A percentile compares a stretch with the other conserved stretches of the same genome.
phyloP scores from a whole-genome alignment of 2,329 filamentous ascomycete genomes.

The Fusarium sp. region DNA sequence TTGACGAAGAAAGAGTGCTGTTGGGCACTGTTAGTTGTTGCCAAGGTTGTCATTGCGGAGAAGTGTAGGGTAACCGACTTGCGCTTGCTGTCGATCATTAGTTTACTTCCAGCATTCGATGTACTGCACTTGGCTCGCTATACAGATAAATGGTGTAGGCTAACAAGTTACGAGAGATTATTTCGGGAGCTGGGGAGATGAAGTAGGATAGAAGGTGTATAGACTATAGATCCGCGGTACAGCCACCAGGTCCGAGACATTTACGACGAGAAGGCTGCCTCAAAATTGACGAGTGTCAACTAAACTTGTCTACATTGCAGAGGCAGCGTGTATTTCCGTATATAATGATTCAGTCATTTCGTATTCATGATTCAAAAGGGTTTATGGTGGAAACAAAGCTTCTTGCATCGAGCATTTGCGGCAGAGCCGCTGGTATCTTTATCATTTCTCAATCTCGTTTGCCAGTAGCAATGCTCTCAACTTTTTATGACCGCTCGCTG shows the following conservation, averaged over 20 bases:
- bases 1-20: constrained; percentile 10
- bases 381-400: neutral
- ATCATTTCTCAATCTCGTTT: constrained; percentile 44
- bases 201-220: neutral
- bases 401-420: constrained; percentile 41
- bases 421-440: constrained; percentile 42
- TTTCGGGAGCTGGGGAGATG: neutral
- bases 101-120: neutral
- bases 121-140: neutral
- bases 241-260: no score
- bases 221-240: no score
- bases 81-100: neutral
- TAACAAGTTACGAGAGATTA: neutral
- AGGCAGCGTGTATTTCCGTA: no score
- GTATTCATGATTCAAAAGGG: neutral
- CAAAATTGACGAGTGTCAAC: neutral
- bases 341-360: neutral
- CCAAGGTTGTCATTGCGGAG: constrained; percentile 33
- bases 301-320: no score
- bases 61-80: constrained; percentile 24
- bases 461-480: constrained; percentile 39
- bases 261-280: no score
- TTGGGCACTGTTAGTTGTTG: constrained; percentile 13
- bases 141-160: neutral
- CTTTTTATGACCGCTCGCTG: constrained; percentile 38